Conservation (phyloP, 2,329 filamentous ascomycete genomes). For the Ploettnerulaceae sp. region DNA sequence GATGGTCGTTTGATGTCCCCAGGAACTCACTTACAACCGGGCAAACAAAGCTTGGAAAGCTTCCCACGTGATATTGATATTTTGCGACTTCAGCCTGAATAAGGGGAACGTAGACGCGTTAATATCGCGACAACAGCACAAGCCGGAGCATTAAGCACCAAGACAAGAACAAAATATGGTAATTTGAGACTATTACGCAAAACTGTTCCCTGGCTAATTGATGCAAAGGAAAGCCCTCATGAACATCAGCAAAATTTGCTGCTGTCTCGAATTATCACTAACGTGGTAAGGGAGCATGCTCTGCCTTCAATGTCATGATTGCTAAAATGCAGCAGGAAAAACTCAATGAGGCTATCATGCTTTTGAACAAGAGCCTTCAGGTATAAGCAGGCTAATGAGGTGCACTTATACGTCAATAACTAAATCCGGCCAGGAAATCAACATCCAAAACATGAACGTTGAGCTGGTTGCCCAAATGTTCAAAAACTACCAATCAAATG, state of each 20-base stretch:
- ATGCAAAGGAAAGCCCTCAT: constrained; percentile 78
- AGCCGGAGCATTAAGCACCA: too few species aligned
- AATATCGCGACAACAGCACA: constrained; percentile 8
- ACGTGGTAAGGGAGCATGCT: constrained; percentile 65
- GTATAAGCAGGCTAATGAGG: constrained; percentile 40
- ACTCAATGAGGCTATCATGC: constrained; percentile 87
- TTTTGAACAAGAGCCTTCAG: constrained; percentile 89
- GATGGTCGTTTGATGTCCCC: too few species aligned
- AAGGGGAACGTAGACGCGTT: too few species aligned
- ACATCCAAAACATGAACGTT: constrained; percentile 98
- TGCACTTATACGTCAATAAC: not conserved
- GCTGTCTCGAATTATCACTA: constrained; percentile 91
- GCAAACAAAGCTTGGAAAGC: constrained; percentile 3
- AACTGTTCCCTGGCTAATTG: not conserved
- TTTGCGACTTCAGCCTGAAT: not conserved
- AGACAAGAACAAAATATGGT: constrained; percentile 9
- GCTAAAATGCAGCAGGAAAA: constrained; percentile 65
- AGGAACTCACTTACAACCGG: too few species aligned
- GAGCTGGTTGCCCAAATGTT: constrained; percentile 99
- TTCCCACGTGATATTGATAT: constrained; percentile 6
- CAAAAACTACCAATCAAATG: constrained; percentile 98
- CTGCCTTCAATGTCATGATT: not conserved
- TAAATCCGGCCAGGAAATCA: constrained; percentile 68
- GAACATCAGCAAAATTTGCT: constrained; percentile 95
- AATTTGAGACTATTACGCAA: not conserved